phyloP scores from a whole-genome alignment of 768 basidiomycete genomes.

The Pleurotus giganteus region DNA sequence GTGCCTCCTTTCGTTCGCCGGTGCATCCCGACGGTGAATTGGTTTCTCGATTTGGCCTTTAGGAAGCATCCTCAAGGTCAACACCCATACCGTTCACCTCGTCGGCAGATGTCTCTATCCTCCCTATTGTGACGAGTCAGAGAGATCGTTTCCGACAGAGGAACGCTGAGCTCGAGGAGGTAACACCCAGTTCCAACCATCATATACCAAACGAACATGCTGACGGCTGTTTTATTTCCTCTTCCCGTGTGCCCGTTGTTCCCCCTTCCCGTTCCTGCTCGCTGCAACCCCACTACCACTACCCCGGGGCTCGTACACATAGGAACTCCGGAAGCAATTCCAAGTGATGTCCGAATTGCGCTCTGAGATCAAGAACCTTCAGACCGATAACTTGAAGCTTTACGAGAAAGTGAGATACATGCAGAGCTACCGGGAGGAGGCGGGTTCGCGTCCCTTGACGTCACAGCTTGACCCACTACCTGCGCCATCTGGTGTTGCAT shows the following conservation, averaged over 20 bases:
- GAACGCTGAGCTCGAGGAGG: constrained; percentile 96
- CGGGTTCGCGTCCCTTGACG: constrained; percentile 47
- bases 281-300: neutral
- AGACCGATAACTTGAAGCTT: constrained; percentile 93
- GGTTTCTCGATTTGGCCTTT: neutral
- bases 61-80: constrained; percentile 40
- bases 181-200: constrained; percentile 20
- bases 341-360: constrained; percentile 94
- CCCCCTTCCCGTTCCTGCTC: neutral
- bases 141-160: constrained; percentile 97
- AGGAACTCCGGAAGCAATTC: constrained; percentile 96
- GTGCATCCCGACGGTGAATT: neutral
- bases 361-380: constrained; percentile 85
- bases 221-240: constrained; percentile 12
- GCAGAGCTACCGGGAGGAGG: constrained; percentile 90
- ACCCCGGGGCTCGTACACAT: constrained; percentile 3
- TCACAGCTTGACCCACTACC: constrained; percentile 73
- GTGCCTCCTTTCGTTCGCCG: constrained; percentile 12
- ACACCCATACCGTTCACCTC: constrained; percentile 71
- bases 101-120: constrained; percentile 87
- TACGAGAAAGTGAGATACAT: constrained; percentile 99
- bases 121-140: constrained; percentile 98
- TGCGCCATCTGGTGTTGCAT: constrained; percentile 29
- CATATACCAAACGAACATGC: neutral
- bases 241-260: neutral